A percentile compares a stretch with the other conserved stretches of the same genome.
phyloP scores from a whole-genome alignment of 106 monocot genomes.

The Phalaenopsis equestris region DNA sequence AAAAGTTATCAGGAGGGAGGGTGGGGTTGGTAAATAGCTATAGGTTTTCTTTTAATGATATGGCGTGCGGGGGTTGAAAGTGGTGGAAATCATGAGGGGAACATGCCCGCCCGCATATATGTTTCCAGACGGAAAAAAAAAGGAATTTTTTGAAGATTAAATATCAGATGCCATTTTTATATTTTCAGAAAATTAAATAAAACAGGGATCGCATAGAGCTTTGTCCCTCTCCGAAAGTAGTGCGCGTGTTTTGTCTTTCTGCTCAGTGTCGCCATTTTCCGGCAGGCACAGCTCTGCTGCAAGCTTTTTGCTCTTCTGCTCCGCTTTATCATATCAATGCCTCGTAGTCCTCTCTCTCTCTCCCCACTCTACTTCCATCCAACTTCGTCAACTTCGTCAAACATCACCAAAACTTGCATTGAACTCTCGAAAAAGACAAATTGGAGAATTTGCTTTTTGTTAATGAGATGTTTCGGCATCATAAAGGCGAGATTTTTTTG shows the following conservation, averaged over 20 bases:
- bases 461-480: too few relatives aligned
- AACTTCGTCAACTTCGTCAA: too few relatives aligned
- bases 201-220: conserved; percentile 4
- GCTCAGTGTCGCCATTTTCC: conserved; percentile 10
- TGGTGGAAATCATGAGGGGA: not conserved
- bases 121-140: not conserved
- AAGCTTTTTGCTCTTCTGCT: conserved; percentile 19
- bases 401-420: too few relatives aligned
- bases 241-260: conserved; percentile 43
- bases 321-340: conserved; percentile 25
- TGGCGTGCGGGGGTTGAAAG: not conserved
- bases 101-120: not conserved
- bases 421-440: too few relatives aligned
- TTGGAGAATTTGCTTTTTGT: too few relatives aligned
- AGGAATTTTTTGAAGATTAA: not conserved
- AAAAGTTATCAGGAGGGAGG: not conserved
- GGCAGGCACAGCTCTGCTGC: conserved; percentile 18
- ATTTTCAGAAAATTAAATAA: too few relatives aligned
- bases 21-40: not conserved
- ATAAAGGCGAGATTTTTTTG: too few relatives aligned
- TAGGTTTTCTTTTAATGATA: conserved; percentile 9
- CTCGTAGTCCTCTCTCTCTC: too few relatives aligned
- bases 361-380: too few relatives aligned
- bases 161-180: not conserved
- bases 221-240: conserved; percentile 33